Evolutionary conservation across 257 asterid genomes (phyloP), one percentile per base, ranked within the genome.

Genomic region (Solanum commersonii): DNA sequence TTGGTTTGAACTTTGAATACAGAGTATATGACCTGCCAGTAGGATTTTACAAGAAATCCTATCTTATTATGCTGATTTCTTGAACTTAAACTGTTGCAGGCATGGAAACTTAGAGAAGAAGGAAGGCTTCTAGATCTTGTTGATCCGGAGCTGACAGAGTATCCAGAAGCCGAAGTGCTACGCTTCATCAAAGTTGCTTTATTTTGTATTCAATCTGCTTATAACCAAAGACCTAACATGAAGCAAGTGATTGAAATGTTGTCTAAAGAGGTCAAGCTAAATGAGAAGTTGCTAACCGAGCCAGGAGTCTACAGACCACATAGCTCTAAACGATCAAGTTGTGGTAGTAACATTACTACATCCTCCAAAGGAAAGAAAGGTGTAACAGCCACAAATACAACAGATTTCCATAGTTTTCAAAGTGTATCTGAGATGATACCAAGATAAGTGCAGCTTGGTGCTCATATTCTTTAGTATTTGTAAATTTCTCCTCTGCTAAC

Each of bases 171-270:
- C 15, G 94, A 94, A 90, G 86, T 93, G 49, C 86, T 68, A 4
- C 95, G 98, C 14, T 95, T 91, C 91, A 89, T 90, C 65, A 93
- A 91, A 85, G 95, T 96, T 10, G 96, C 96, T 9, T 90, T 96
- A 38, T 93, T 96, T 87, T 96, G 98, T 90, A 94, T 95, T 14
- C 98, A 96, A 86, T 92, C 96, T 35, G 90, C 94, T 63, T 87
- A 96, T 86, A 93, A 94, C 38, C 94, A 89, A 40, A 93, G 98
- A 77, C 98, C 98, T 8, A 93, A 90, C 89, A 96, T 96, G 98
- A 95, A 92, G 81, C 98, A 96, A 85, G 98, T 96, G 83, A 87
- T 95, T 87, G 91, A 73, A 60, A 94, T 96, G 98, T 92, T 96
- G 18, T 93, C 98, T 0, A 85, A 91, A 14, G 94, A 94, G 34